A percentile compares a stretch with the other conserved stretches of the same genome.
Conservation (phyloP, 257 asterid genomes). For the Ligustrum vulgare region DNA sequence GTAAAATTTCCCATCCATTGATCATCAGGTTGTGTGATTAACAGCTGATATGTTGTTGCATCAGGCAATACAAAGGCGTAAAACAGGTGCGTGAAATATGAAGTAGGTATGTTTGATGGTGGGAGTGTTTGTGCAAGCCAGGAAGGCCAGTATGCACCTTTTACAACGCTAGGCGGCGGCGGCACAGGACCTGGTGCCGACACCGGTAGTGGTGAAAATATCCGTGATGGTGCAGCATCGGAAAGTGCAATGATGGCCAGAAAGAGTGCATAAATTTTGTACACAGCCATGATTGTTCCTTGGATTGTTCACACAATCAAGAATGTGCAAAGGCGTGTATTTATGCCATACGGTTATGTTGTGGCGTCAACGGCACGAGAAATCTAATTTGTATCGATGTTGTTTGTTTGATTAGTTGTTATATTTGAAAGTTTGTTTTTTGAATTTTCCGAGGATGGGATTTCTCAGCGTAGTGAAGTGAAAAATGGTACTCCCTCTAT, state of each 20-base stretch:
- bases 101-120: slow-evolving; percentile 41
- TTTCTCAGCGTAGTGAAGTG: background rate
- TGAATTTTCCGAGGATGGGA: background rate
- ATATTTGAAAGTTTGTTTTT: background rate
- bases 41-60: slow-evolving; percentile 23
- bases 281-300: slow-evolving; percentile 23
- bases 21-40: slow-evolving; percentile 20
- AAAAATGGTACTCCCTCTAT: too few species aligned
- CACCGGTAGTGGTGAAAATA: background rate
- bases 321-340: background rate
- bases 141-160: slow-evolving; percentile 54
- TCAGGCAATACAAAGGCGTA: slow-evolving; percentile 32
- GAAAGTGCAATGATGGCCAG: slow-evolving; percentile 23
- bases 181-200: too few species aligned
- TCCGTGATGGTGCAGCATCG: background rate
- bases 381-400: slow-evolving; percentile 10
- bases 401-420: background rate
- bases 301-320: background rate
- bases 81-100: slow-evolving; percentile 38
- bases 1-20: slow-evolving; percentile 33
- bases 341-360: background rate
- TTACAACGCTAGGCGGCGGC: slow-evolving; percentile 29
- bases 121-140: slow-evolving; percentile 39
- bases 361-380: background rate
- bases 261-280: slow-evolving; percentile 19